Percentiles rank a stretch among this genome's conserved stretches.
Conservation (phyloP, 2,329 filamentous ascomycete species). For the Myriosclerotinia duriaeana region DNA sequence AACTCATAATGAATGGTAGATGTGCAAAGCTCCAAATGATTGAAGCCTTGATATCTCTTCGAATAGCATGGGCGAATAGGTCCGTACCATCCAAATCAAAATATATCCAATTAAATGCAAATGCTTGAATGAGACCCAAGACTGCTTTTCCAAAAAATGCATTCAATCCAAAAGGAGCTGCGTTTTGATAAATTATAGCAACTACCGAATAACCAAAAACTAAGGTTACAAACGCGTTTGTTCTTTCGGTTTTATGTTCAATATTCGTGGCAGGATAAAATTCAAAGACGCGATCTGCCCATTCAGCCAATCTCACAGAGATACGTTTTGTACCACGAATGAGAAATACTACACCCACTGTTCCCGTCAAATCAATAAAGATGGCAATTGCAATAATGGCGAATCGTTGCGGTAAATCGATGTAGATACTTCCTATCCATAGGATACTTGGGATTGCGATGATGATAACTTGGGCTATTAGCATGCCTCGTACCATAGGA, state of each 20-base stretch:
- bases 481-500: conserved; percentile 57
- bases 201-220: conserved; percentile 66
- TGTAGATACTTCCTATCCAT: conserved; percentile 61
- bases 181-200: conserved; percentile 59
- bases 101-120: conserved; percentile 62
- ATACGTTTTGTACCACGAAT: conserved; percentile 42
- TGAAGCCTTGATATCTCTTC: conserved; percentile 49
- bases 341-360: conserved; percentile 46
- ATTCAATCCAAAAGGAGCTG: conserved; percentile 52
- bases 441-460: conserved; percentile 51
- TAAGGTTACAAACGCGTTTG: conserved; percentile 62
- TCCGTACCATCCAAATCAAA: conserved; percentile 60
- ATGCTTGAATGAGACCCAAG: conserved; percentile 57
- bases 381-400: conserved; percentile 58
- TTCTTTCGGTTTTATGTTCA: conserved; percentile 64
- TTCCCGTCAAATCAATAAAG: conserved; percentile 52
- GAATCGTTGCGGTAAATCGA: conserved; percentile 54
- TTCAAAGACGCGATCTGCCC: conserved; percentile 48
- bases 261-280: conserved; percentile 64
- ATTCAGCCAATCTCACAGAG: conserved; percentile 25
- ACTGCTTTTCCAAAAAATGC: conserved; percentile 63
- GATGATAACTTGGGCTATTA: conserved; percentile 50
- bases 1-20: conserved; percentile 62
- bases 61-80: conserved; percentile 60
- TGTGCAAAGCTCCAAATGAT: conserved; percentile 57